These are phyloP conservation scores for Dactylellina drechsleri DNA, from an alignment of 2,329 filamentous ascomycete genomes.

Conservation along the genomic window DNA sequence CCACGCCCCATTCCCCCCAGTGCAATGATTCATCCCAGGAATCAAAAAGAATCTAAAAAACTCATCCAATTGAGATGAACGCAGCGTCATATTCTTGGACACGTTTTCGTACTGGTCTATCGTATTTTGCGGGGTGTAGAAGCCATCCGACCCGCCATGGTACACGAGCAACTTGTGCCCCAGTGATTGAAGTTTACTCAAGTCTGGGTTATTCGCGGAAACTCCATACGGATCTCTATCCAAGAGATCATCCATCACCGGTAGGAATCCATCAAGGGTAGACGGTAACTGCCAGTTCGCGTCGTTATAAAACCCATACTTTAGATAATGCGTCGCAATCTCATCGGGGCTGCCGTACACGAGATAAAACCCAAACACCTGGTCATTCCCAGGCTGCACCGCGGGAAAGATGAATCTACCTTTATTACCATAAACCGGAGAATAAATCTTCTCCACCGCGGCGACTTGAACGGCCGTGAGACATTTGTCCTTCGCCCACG, in stretches of 20 bases:
- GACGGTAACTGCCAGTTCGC: constrained; percentile 62
- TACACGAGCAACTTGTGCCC: constrained; percentile 65
- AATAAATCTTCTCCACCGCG: constrained; percentile 59
- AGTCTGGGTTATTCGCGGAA: constrained; percentile 63
- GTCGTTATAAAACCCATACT: constrained; percentile 63
- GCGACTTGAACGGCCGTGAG: constrained; percentile 59
- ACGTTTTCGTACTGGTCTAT: constrained; percentile 18
- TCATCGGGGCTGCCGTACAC: constrained; percentile 2
- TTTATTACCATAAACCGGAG: constrained; percentile 60
- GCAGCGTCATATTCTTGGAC: constrained; percentile 28
- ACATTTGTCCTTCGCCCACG: constrained; percentile 55
- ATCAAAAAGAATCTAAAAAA: constrained; percentile 60
- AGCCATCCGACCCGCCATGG: constrained; percentile 61
- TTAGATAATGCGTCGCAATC: constrained; percentile 62
- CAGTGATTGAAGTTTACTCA: constrained; percentile 61
- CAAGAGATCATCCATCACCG: constrained; percentile 61
- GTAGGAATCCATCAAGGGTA: constrained; percentile 60
- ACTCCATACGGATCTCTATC: constrained; percentile 60
- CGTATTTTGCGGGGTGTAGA: constrained; percentile 13
- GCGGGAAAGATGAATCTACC: constrained; percentile 59
- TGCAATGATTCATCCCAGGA: constrained; percentile 61
- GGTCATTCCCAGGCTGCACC: constrained; percentile 41
- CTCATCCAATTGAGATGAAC: constrained; percentile 55
- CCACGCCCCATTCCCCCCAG: constrained; percentile 58
- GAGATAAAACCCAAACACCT: constrained; percentile 10